These are phyloP conservation scores for Beauveria medogensis DNA, from an alignment of 2,329 filamentous ascomycete species.

Conservation along the genomic window DNA sequence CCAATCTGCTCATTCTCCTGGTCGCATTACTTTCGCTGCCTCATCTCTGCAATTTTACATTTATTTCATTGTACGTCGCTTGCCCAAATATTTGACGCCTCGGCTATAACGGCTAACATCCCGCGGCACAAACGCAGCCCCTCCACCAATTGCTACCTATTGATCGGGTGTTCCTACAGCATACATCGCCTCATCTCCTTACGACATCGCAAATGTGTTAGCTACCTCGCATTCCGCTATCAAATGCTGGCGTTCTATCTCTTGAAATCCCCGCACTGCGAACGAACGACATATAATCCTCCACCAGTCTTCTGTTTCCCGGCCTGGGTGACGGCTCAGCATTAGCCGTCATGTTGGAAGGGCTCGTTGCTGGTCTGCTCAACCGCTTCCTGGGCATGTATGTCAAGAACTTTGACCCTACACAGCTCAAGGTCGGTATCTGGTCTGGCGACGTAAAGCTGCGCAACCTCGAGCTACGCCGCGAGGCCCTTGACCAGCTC, in stretches of 20 bases:
- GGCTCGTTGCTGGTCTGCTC: slow-evolving; percentile 89
- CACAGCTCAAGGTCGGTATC: slow-evolving; percentile 96
- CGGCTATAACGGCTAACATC: background rate
- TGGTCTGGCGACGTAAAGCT: slow-evolving; percentile 98
- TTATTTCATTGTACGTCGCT: background rate
- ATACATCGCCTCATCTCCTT: background rate
- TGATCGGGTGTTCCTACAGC: background rate
- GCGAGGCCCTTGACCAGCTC: slow-evolving; percentile 93
- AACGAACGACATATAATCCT: background rate
- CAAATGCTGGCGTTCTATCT: background rate
- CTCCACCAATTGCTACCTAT: background rate
- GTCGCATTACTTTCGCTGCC: background rate
- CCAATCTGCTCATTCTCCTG: background rate
- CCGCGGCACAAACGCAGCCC: background rate
- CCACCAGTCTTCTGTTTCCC: slow-evolving; percentile 28
- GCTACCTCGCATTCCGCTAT: background rate
- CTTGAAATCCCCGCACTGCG: background rate
- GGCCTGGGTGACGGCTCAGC: slow-evolving; percentile 65
- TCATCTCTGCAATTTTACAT: background rate
- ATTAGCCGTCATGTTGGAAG: slow-evolving; percentile 78
- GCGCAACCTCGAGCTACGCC: slow-evolving; percentile 80
- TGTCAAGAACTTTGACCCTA: slow-evolving; percentile 97
- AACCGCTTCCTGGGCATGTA: slow-evolving; percentile 99
- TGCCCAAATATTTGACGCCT: background rate
- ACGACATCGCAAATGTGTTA: slow-evolving; percentile 3